A percentile compares a stretch with the other conserved stretches of the same genome.
These are phyloP conservation scores for Kwoniella shivajii DNA, from an alignment of 1,284 basidiomycete genomes.

Conservation along the genomic window DNA sequence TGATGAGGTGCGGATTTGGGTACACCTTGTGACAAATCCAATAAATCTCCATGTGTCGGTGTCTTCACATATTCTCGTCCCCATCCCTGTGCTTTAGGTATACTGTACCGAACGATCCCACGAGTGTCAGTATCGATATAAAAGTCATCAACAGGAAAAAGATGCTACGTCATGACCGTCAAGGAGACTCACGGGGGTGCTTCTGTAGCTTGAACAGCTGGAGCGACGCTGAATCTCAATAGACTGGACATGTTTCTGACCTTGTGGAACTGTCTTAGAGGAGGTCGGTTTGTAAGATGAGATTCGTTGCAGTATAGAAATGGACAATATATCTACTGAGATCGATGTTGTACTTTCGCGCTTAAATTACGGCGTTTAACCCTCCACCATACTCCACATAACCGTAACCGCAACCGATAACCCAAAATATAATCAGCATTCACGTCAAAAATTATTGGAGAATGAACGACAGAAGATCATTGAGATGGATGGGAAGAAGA, in stretches of 20 bases:
- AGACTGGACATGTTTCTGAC: neutral
- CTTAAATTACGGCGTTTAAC: too few species aligned
- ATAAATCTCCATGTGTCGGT: conserved; percentile 55
- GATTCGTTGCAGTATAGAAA: neutral
- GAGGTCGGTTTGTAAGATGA: neutral
- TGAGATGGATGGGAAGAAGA: too few species aligned
- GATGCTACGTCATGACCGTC: neutral
- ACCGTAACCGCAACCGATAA: too few species aligned
- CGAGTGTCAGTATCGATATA: too few species aligned
- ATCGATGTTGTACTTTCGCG: too few species aligned
- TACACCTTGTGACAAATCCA: conserved; percentile 74
- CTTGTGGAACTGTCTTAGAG: neutral
- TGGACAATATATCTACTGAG: neutral
- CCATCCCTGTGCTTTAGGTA: conserved; percentile 72
- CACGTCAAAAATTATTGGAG: too few species aligned
- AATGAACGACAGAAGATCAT: too few species aligned
- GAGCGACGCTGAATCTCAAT: conserved; percentile 32
- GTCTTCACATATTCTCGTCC: conserved; percentile 57
- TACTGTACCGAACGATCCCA: conserved; percentile 58
- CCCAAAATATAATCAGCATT: too few species aligned
- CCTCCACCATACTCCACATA: too few species aligned
- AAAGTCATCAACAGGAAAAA: too few species aligned
- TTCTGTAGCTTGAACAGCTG: conserved; percentile 36
- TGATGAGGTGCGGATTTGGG: conserved; percentile 68
- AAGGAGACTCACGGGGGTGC: conserved; percentile 35